phyloP scores from a whole-genome alignment of 345 rosid species.

The Excoecaria agallocha region DNA sequence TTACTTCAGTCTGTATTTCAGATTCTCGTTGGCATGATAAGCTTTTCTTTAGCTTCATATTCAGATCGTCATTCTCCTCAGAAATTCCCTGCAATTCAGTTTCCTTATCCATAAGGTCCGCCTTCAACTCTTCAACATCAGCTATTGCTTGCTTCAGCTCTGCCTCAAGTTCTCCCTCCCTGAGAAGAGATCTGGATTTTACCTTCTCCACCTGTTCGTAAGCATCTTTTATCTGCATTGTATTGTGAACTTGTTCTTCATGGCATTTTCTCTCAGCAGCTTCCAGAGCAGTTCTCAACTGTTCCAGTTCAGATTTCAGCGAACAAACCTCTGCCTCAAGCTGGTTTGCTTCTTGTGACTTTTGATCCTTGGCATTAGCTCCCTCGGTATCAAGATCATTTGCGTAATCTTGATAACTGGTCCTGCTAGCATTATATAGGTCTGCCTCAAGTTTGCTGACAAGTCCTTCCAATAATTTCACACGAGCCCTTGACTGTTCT shows the following conservation, averaged over 20 bases:
- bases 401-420: constrained; percentile 7
- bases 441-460: constrained; percentile 54
- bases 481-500: constrained; percentile 57
- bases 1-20: constrained; percentile 36
- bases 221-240: constrained; percentile 70
- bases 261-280: constrained; percentile 40
- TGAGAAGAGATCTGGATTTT: constrained; percentile 35
- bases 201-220: constrained; percentile 63
- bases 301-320: constrained; percentile 56
- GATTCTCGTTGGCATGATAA: constrained; percentile 28
- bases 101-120: constrained; percentile 84
- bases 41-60: constrained; percentile 39
- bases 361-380: constrained; percentile 21
- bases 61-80: constrained; percentile 74
- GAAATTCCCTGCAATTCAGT: constrained; percentile 66
- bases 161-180: constrained; percentile 61
- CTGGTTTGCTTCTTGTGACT: constrained; percentile 30
- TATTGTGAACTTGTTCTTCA: constrained; percentile 73
- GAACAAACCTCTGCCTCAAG: constrained; percentile 52
- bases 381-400: constrained; percentile 20
- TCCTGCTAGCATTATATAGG: constrained; percentile 10
- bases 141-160: constrained; percentile 49
- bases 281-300: constrained; percentile 54
- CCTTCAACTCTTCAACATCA: constrained; percentile 65
- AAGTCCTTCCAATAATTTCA: constrained; percentile 49